A percentile compares a stretch with the other conserved stretches of the same genome.
phyloP scores from a whole-genome alignment of 352 stramenopile genomes.

The Phytophthora pinifolia region DNA sequence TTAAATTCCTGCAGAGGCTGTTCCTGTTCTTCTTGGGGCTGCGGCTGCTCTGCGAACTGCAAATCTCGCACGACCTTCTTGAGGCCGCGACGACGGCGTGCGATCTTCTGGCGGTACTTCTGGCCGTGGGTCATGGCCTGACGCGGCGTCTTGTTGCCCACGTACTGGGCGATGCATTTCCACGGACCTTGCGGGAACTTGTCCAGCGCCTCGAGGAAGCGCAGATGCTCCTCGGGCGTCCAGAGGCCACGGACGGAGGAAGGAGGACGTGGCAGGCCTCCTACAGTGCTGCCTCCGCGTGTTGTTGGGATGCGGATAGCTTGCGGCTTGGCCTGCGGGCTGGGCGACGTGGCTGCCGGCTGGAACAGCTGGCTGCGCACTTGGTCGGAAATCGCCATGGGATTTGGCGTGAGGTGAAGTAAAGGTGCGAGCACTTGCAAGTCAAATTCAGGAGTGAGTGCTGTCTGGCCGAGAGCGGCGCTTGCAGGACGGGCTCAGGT shows the following conservation, averaged over 20 bases:
- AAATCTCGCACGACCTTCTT: conserved; percentile 40
- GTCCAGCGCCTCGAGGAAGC: conserved; percentile 53
- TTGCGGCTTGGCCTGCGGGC: conserved; percentile 10
- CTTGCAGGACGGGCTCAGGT: conserved; percentile 2
- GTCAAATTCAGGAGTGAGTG: conserved; percentile 28
- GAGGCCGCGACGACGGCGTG: conserved; percentile 38
- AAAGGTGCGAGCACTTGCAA: too few species aligned
- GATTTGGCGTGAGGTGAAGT: neutral
- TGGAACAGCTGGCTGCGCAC: conserved; percentile 36
- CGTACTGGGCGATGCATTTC: conserved; percentile 49
- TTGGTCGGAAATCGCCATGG: conserved; percentile 41
- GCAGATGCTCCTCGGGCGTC: conserved; percentile 46
- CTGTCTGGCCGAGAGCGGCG: neutral
- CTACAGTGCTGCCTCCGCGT: conserved; percentile 16
- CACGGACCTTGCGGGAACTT: conserved; percentile 46
- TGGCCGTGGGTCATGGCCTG: conserved; percentile 94
- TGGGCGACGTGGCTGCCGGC: conserved; percentile 12
- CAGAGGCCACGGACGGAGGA: conserved; percentile 30
- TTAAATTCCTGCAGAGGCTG: neutral
- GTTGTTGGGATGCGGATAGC: conserved; percentile 38
- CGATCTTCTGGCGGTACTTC: conserved; percentile 90
- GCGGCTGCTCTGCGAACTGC: conserved; percentile 13
- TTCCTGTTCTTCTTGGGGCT: conserved; percentile 4
- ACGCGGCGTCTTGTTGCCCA: conserved; percentile 65
- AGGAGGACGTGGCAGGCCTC: conserved; percentile 4